Evolutionary conservation across 179 eudicot genomes (phyloP).

Genomic region (Drosera spatulata): DNA sequence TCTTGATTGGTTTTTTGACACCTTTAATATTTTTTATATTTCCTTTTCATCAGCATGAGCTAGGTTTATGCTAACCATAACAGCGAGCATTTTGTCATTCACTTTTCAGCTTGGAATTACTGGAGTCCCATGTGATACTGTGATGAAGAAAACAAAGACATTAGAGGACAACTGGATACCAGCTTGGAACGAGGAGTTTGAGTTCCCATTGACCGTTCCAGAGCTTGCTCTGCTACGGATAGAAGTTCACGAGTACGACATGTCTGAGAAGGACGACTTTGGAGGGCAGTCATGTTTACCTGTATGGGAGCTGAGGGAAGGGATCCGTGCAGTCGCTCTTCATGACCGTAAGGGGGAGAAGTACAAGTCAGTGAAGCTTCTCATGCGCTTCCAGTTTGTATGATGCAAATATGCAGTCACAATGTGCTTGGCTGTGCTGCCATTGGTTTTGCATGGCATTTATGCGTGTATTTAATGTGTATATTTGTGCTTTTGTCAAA

Average conservation of each 20-base stretch:
- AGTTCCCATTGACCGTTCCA: conserved; percentile 70
- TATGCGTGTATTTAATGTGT: no score
- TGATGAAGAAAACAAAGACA: conserved; percentile 66
- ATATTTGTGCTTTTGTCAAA: no score
- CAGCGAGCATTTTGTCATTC: neutral
- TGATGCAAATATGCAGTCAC: conserved; percentile 5
- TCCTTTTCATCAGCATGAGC: neutral
- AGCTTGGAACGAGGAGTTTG: conserved; percentile 68
- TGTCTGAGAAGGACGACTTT: conserved; percentile 87
- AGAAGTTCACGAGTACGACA: conserved; percentile 90
- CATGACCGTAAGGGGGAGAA: conserved; percentile 49
- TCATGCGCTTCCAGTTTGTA: conserved; percentile 57
- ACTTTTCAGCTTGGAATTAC: conserved; percentile 52
- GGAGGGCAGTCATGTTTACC: conserved; percentile 87
- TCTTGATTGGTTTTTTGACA: neutral
- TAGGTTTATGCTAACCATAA: neutral
- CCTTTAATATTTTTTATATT: neutral
- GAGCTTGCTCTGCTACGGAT: conserved; percentile 79
- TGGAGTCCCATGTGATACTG: conserved; percentile 59
- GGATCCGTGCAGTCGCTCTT: conserved; percentile 72
- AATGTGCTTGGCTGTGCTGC: no score
- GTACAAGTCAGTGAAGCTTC: conserved; percentile 70
- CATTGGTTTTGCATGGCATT: no score
- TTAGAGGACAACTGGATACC: conserved; percentile 88
- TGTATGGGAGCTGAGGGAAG: conserved; percentile 60